Conservation (phyloP, 2,329 filamentous ascomycete genomes). For the Ilyonectria destructans region DNA sequence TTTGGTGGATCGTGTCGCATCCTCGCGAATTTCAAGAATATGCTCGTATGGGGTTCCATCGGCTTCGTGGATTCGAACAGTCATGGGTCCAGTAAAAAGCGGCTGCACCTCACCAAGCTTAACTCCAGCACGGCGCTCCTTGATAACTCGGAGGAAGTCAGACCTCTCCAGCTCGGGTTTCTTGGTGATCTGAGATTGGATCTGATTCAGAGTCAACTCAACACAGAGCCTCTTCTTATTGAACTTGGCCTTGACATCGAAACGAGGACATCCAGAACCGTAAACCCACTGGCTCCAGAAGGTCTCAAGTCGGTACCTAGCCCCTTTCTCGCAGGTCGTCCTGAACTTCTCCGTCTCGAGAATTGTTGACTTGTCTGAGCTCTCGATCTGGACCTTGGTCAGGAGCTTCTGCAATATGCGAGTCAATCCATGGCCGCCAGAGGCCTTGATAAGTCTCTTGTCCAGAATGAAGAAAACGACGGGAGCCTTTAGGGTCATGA, state of each 20-base stretch:
- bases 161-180: slow-evolving; percentile 74
- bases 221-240: slow-evolving; percentile 98
- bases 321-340: slow-evolving; percentile 88
- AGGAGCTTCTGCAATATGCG: slow-evolving; percentile 91
- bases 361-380: slow-evolving; percentile 77
- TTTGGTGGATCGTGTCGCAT: slow-evolving; percentile 80
- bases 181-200: slow-evolving; percentile 67
- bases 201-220: slow-evolving; percentile 90
- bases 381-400: slow-evolving; percentile 83
- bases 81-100: slow-evolving; percentile 97
- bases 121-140: slow-evolving; percentile 82
- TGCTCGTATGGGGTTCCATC: slow-evolving; percentile 99
- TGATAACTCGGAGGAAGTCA: slow-evolving; percentile 87
- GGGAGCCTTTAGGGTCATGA: slow-evolving; percentile 91
- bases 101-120: slow-evolving; percentile 79
- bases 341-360: slow-evolving; percentile 85
- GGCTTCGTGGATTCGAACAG: slow-evolving; percentile 96
- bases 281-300: slow-evolving; percentile 97
- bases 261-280: slow-evolving; percentile 89
- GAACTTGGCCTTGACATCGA: slow-evolving; percentile 89
- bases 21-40: slow-evolving; percentile 94
- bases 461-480: slow-evolving; percentile 95
- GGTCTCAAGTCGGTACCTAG: slow-evolving; percentile 86
- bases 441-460: slow-evolving; percentile 89
- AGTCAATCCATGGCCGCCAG: slow-evolving; percentile 84